phyloP scores from a whole-genome alignment of 2,329 filamentous ascomycete genomes.

The Reticulascus tulasneorum region DNA sequence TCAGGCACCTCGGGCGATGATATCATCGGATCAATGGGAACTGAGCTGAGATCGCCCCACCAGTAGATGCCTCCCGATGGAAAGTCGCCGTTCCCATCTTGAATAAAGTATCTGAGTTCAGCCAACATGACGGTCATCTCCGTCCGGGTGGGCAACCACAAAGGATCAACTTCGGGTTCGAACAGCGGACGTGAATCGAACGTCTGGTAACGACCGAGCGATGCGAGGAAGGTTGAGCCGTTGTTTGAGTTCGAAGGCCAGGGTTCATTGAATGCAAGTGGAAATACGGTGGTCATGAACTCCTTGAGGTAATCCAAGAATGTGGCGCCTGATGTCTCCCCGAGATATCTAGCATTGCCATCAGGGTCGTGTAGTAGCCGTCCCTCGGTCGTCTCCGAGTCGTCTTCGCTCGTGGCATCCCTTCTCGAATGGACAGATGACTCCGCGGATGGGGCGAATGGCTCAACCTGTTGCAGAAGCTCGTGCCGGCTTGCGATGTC shows the following conservation, averaged over 20 bases:
- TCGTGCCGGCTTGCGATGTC: constrained; percentile 30
- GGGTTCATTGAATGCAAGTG: constrained; percentile 23
- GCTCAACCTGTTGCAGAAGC: constrained; percentile 22
- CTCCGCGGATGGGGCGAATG: constrained; percentile 6
- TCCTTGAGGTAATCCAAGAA: constrained; percentile 47
- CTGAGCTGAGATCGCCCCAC: constrained; percentile 37
- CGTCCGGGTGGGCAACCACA: constrained; percentile 30
- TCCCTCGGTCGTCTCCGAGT: constrained; percentile 26
- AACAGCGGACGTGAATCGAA: constrained; percentile 39
- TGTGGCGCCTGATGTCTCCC: constrained; percentile 45
- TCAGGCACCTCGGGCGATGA: constrained; percentile 11
- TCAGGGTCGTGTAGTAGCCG: constrained; percentile 39
- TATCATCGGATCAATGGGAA: constrained; percentile 22
- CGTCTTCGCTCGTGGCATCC: constrained; percentile 8
- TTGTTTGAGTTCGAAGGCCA: constrained; percentile 13
- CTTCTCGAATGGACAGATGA: constrained; percentile 1
- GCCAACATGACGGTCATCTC: constrained; percentile 35
- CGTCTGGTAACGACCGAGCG: constrained; percentile 42
- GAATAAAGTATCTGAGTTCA: constrained; percentile 38
- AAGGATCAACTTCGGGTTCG: constrained; percentile 32
- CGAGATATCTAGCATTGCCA: constrained; percentile 41
- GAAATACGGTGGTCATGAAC: constrained; percentile 37
- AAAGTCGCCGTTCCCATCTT: constrained; percentile 38
- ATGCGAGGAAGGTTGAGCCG: constrained; percentile 32
- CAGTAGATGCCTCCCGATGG: constrained; percentile 44